These are phyloP conservation scores for Colletotrichum sp. DNA, from an alignment of 2,329 filamentous ascomycete genomes.

Conservation along the genomic window DNA sequence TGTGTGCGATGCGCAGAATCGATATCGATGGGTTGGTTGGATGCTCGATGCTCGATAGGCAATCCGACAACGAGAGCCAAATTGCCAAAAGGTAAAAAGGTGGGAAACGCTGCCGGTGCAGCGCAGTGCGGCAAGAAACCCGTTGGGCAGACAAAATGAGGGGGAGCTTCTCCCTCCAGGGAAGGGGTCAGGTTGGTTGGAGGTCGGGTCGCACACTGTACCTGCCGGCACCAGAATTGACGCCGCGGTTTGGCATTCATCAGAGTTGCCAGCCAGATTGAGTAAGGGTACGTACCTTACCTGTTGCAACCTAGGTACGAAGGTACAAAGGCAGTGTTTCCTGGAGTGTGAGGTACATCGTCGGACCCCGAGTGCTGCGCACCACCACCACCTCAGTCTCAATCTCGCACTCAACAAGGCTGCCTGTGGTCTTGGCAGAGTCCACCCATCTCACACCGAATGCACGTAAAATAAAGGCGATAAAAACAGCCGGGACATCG, in stretches of 20 bases:
- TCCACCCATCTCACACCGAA: neutral
- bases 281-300: neutral
- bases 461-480: neutral
- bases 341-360: neutral
- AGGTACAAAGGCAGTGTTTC: neutral
- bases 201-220: neutral
- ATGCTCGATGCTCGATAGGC: neutral
- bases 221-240: constrained; percentile 1
- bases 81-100: neutral
- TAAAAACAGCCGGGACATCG: constrained; percentile 1
- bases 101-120: neutral
- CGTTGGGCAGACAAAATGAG: neutral
- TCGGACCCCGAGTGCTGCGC: constrained; percentile 5
- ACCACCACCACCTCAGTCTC: neutral
- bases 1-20: neutral
- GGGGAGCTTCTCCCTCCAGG: neutral
- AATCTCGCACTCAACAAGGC: neutral
- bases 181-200: neutral
- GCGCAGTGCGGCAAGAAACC: neutral
- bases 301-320: neutral
- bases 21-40: neutral
- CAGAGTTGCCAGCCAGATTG: neutral
- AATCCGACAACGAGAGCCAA: neutral
- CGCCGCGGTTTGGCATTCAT: neutral
- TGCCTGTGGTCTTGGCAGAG: constrained; percentile 4